Base-by-base conservation (phyloP, 441 rosid genomes). In the Populus hybrid region DNA sequence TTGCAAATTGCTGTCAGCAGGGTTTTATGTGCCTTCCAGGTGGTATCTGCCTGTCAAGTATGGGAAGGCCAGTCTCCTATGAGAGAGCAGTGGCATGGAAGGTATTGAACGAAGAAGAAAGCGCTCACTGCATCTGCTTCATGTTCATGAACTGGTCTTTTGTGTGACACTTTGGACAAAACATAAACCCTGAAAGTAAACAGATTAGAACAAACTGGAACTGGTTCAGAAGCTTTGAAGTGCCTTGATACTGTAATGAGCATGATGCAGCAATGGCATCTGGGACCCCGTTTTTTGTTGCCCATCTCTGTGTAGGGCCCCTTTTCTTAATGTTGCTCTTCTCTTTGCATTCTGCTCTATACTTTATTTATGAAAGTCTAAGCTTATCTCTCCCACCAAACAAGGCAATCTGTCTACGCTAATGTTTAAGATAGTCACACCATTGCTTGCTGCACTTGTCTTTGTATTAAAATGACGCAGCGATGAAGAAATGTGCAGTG, bases 1-100 rank as follows among this genome's bases (percentile, higher is more conserved):
- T 2, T 59, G 10, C n/a, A 20, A 18, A 68, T 16, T 32, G 7
- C 2, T 63, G 32, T 67, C 38, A n/a, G 76, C 77, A 95, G 99
- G 98, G 99, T 1, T 96, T 92, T 8, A 89, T 90, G 65, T 93
- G 95, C 72, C 95, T 96, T 65, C 92, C 90, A 83, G 94, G 97
- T 0, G 98, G 99, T 28, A 91, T 94, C 73, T 96, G 99, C 70
- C 78, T 96, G 83, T 96, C 99, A 20, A 96, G 98, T 86, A 96
- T 96, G 99, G 98, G 95, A 32, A 92, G 99, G 76, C 98, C 98
- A 1, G 92, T 94, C 57, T 93, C 99, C 6, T 96, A 92, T 0
- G 99, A 93, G 81, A 86, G 96, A 79, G 99, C 98, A 28, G 98
- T 96, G 81, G 99, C 99, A 24, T 96, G 98, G 98, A 96, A 94